Evolutionary conservation across 2,329 filamentous ascomycete genomes (phyloP), one percentile per base, ranked within the genome.

Genomic region (Neofusicoccum sp.): DNA sequence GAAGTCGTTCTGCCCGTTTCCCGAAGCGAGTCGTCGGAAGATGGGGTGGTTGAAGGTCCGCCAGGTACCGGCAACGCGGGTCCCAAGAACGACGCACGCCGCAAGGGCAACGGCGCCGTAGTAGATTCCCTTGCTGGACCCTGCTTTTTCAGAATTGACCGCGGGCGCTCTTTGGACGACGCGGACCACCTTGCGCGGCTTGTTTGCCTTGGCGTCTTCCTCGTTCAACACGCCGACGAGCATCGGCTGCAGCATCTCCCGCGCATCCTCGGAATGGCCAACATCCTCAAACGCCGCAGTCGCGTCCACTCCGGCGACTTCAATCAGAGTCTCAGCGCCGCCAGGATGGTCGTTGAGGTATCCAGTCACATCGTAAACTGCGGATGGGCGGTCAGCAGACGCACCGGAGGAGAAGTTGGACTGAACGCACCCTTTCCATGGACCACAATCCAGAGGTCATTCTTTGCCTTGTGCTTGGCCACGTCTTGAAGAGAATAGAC

Each of bases 261-360:
- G 62, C 2, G 78, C 77, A 60, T 80, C 78, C 47, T 80, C 77
- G 5, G 76, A 78, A 62, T 81, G 79, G 4, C 78, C 76, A 34
- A 75, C 73, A 28, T 78, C 74, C n/a, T 79, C 74, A 64, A 76
- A 80, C 6, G 70, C 76, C 14, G 64, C 69, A 1, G 77, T 79
- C 1, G 75, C 77, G 62, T 79, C 77, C 43, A 68, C 69, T 26
- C 78, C 78, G 34, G 75, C 78, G 43, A 74, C 67, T 56, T 79
- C 75, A 31, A 73, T 48, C 1, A 80, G 67, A 12, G 76, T 68
- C 5, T 78, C 76, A 38, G 66, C 67, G 14, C 78, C 78, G 14
- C 69, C 68, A 8, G 86, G 86, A 63, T 88, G 86, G 61, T 87
- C 84, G 26, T 81, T 73, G 1, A 84, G 63, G 63, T 86, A 88